A percentile compares a stretch with the other conserved stretches of the same genome.
phyloP scores from a whole-genome alignment of 306 rosid genomes.

The Begonia fuchsioides region DNA sequence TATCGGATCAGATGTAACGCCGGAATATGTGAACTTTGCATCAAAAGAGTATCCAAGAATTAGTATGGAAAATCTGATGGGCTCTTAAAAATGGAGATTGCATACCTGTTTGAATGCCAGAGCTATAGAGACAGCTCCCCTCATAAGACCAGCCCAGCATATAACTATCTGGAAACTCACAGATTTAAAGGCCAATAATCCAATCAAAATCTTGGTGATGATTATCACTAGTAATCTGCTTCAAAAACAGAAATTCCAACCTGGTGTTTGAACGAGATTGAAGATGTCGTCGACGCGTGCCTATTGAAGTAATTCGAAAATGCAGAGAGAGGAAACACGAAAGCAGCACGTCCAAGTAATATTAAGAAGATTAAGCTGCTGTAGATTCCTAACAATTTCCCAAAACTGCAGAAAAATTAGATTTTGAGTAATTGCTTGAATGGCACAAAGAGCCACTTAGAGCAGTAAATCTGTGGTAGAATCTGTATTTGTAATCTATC shows the following conservation, averaged over 20 bases:
- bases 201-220: background rate
- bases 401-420: constrained; percentile 28
- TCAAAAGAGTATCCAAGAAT: constrained; percentile 2
- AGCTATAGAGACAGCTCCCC: constrained; percentile 94
- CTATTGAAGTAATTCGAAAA: constrained; percentile 46
- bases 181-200: background rate
- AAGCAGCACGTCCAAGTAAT: constrained; percentile 70
- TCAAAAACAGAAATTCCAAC: constrained; percentile 17
- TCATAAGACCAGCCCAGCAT: constrained; percentile 96
- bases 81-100: background rate
- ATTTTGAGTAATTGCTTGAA: constrained; percentile 2
- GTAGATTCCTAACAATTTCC: constrained; percentile 41
- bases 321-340: constrained; percentile 73
- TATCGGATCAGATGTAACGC: constrained; percentile 60
- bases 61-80: too few species aligned
- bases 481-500: too few species aligned
- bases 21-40: constrained; percentile 66
- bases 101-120: constrained; percentile 79
- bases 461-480: too few species aligned
- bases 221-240: background rate
- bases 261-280: constrained; percentile 55
- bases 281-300: constrained; percentile 20
- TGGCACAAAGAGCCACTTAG: background rate
- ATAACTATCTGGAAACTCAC: constrained; percentile 34
- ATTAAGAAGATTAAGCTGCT: constrained; percentile 38